Evolutionary conservation across 805 yeast species (phyloP).

Genomic region (Barnettozyma sp.): DNA sequence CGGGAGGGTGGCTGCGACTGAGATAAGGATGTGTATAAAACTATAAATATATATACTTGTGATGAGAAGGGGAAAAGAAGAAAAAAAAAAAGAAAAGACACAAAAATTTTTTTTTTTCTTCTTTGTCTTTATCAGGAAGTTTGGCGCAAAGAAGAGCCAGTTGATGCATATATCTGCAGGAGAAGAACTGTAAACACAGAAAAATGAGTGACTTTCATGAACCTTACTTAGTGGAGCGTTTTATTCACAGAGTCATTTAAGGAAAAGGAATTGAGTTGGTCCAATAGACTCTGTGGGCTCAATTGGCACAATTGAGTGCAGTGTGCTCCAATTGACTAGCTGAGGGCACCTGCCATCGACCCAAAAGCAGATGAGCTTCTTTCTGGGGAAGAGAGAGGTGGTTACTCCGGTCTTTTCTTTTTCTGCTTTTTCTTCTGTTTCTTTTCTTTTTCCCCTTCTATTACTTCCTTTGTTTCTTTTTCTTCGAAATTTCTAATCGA

Average conservation of each 20-base stretch:
- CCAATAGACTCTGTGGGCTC: no score
- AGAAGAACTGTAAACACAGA: no score
- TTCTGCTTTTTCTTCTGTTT: background rate
- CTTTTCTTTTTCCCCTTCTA: background rate
- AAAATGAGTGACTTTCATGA: no score
- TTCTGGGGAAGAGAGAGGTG: no score
- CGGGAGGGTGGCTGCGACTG: conserved; percentile 1
- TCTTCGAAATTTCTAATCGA: background rate
- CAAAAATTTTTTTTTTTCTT: background rate
- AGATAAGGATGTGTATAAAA: conserved; percentile 1
- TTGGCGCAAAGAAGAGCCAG: no score
- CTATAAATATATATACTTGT: background rate
- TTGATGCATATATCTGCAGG: no score
- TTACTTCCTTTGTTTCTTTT: background rate
- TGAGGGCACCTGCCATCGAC: no score
- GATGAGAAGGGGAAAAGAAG: no score
- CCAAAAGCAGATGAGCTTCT: no score
- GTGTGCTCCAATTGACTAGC: background rate
- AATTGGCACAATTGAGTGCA: background rate
- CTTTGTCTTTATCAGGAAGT: no score
- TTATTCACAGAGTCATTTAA: no score
- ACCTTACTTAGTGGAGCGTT: no score
- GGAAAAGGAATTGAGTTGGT: background rate
- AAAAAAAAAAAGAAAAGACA: background rate
- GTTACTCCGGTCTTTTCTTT: background rate